A percentile compares a stretch with the other conserved stretches of the same genome.
Evolutionary conservation across 805 yeast species (phyloP).

Genomic region (Metschnikowia lunata): DNA sequence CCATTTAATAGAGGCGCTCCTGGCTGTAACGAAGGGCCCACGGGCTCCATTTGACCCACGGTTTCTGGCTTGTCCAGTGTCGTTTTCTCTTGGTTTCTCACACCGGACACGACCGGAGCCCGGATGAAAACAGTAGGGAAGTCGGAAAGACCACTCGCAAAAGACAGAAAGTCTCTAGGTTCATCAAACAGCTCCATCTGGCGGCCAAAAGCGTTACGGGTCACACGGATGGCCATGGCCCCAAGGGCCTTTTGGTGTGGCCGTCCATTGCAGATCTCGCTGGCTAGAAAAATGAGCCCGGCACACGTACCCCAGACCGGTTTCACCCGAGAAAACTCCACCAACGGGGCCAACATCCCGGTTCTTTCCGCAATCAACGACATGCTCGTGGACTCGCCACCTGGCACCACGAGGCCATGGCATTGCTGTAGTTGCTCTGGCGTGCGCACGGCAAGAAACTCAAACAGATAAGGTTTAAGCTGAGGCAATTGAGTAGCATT

Average conservation of each 20-base stretch:
- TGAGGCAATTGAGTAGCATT: constrained; percentile 8
- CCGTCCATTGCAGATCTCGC: constrained; percentile 48
- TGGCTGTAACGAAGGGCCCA: constrained; percentile 13
- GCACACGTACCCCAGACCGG: constrained; percentile 89
- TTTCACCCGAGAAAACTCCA: constrained; percentile 43
- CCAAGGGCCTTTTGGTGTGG: constrained; percentile 56
- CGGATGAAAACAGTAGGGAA: constrained; percentile 60
- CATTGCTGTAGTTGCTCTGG: constrained; percentile 46
- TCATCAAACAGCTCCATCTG: constrained; percentile 63
- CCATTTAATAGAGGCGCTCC: constrained; percentile 6
- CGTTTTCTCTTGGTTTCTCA: neutral
- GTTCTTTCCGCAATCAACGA: constrained; percentile 67
- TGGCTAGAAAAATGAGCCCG: constrained; percentile 65
- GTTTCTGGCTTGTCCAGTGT: neutral
- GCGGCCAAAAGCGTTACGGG: constrained; percentile 75
- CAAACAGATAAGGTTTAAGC: constrained; percentile 21
- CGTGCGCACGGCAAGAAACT: constrained; percentile 48
- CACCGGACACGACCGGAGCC: constrained; percentile 61
- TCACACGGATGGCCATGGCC: constrained; percentile 59
- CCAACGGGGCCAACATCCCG: constrained; percentile 51
- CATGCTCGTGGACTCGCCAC: constrained; percentile 69
- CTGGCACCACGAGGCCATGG: constrained; percentile 64
- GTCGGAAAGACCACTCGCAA: constrained; percentile 38
- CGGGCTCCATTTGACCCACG: constrained; percentile 3
- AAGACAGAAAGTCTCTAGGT: constrained; percentile 39